Evolutionary conservation across 176 grass and related monocot species (phyloP).

Genomic region (Carex cristatella): DNA sequence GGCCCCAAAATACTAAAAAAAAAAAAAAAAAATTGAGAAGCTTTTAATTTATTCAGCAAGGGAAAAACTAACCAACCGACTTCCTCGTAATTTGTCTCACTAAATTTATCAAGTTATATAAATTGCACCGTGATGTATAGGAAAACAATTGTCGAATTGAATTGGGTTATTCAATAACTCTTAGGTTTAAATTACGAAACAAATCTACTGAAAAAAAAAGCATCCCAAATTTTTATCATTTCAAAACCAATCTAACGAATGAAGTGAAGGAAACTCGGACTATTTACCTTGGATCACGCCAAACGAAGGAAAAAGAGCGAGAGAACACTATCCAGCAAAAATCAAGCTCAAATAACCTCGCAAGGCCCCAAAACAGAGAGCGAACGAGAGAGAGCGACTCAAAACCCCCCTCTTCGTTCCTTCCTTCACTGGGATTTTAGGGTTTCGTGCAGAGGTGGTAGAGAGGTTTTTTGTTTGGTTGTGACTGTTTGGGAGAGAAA

Average conservation of each 20-base stretch:
- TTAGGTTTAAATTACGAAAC: neutral
- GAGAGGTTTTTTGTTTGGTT: neutral
- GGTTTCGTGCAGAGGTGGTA: slow-evolving; percentile 16
- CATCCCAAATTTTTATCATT: neutral
- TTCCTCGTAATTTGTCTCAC: neutral
- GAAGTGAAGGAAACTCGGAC: neutral
- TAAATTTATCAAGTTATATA: neutral
- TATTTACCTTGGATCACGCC: neutral
- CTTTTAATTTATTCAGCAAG: neutral
- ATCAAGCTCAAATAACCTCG: neutral
- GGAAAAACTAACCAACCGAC: neutral
- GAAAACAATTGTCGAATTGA: neutral
- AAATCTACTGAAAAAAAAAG: neutral
- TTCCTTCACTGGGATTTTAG: neutral
- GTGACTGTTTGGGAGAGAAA: neutral
- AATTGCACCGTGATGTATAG: neutral
- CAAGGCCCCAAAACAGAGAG: neutral
- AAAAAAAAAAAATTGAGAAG: neutral
- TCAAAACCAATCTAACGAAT: slow-evolving; percentile 5
- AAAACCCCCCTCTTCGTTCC: neutral
- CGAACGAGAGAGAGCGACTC: neutral
- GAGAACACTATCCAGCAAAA: neutral
- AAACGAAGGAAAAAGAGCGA: neutral
- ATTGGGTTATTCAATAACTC: neutral
- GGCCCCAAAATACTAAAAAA: neutral